Base-by-base conservation (phyloP, 805 yeast genomes). In the Yarrowia osloensis region DNA sequence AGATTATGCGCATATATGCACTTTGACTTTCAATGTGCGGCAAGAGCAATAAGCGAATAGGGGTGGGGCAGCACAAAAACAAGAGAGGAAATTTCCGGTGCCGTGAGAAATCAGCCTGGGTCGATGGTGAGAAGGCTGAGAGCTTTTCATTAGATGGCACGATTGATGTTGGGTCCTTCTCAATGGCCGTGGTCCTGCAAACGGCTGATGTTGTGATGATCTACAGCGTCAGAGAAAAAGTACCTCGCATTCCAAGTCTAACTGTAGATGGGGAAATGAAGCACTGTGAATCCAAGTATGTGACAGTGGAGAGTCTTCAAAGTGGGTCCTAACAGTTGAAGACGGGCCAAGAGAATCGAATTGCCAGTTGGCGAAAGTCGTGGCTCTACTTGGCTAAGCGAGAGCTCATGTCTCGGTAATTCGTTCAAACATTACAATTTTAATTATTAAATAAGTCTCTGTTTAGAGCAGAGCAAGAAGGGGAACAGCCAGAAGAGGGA, bases 41-140 rank as follows among this genome's bases (percentile, higher is more conserved):
- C 55, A 49, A 50, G 28, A 50, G 57, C 57, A 50, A 50, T 33
- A 50, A 50, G 57, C 57, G 57, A 50, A 50, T 33, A 50, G 57
- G 57, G 57, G 57, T 50, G 57, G 57, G 40, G 57, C 57, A 28
- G 52, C 35, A 28, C 5, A 17, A 19, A 44, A 26, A 24, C 31
- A 26, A 24, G 19, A 24, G 19, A 26, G 28, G n/a, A 17, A 22
- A 26, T 15, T 24, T 17, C 21, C 50, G 31, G 12, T 7, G 5
- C 9, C 19, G 22, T 3, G 42, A 39, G 19, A 39, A 8, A 9
- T 9, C 13, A 19, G 13, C 35, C 1, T 11, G 12, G 17, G 35
- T 28, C 17, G 35, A 4, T 1, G 12, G 35, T 11, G 12, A 13
- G 15, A 13, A 12, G 35, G 35, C 35, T 12, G 17, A 33, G 35